Percentiles rank a stretch among this genome's conserved stretches.
These are phyloP conservation scores for Alisma plantagoaquatica DNA, from an alignment of 106 monocot species.

Conservation along the genomic window DNA sequence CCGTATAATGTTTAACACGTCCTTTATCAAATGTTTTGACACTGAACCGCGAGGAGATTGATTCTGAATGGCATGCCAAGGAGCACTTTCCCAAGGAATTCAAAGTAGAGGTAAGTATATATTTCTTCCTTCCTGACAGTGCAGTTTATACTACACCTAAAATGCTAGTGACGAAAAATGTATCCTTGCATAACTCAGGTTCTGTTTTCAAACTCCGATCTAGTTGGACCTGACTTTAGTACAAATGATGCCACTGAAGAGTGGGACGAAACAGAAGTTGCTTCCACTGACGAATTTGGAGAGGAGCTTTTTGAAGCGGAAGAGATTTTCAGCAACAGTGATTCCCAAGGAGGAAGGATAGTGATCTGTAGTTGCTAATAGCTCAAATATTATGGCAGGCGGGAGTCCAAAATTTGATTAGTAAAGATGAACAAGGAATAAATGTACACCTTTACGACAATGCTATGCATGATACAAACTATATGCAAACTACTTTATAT, in stretches of 20 bases:
- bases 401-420: too few relatives aligned
- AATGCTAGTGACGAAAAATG: slow-evolving; percentile 22
- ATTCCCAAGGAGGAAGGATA: slow-evolving; percentile 38
- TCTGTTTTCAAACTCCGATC: slow-evolving; percentile 84
- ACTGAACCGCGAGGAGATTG: slow-evolving; percentile 60
- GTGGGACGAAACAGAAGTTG: slow-evolving; percentile 37
- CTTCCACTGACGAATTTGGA: slow-evolving; percentile 64
- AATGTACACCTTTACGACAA: too few relatives aligned
- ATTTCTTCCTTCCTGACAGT: neutral
- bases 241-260: slow-evolving; percentile 22
- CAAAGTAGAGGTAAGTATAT: slow-evolving; percentile 78
- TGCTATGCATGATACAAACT: too few relatives aligned
- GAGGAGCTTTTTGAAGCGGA: slow-evolving; percentile 78
- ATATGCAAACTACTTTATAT: too few relatives aligned
- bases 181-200: slow-evolving; percentile 84
- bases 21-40: slow-evolving; percentile 64
- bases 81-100: slow-evolving; percentile 63
- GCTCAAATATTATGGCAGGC: too few relatives aligned
- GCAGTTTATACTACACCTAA: slow-evolving; percentile 4
- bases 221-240: slow-evolving; percentile 22
- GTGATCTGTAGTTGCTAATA: neutral
- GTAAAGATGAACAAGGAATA: too few relatives aligned
- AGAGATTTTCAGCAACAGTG: slow-evolving; percentile 77
- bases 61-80: slow-evolving; percentile 49
- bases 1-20: slow-evolving; percentile 88